These are phyloP conservation scores for Aurifilum marmelostoma DNA, from an alignment of 2,329 filamentous ascomycete genomes.

Conservation along the genomic window DNA sequence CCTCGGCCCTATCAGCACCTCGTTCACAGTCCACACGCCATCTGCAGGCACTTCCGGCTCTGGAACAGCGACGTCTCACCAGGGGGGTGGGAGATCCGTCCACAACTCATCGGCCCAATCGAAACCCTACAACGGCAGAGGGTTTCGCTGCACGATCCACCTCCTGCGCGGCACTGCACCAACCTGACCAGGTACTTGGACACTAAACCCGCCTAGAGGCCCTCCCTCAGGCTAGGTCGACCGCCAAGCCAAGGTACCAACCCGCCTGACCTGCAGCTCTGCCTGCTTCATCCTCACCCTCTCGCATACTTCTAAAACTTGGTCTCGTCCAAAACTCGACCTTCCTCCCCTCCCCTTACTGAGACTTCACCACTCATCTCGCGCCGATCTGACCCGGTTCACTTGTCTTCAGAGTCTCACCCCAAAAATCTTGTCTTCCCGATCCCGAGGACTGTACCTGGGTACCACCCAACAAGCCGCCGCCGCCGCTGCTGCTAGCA, in stretches of 20 bases:
- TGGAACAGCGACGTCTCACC: conserved; percentile 23
- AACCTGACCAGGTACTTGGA: conserved; percentile 6
- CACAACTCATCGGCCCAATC: conserved; percentile 19
- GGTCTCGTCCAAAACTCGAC: conserved; percentile 21
- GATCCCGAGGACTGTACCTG: conserved; percentile 1
- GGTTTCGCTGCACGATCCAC: not conserved
- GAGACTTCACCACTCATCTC: conserved; percentile 29
- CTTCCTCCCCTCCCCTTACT: conserved; percentile 16
- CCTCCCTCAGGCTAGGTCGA: not conserved
- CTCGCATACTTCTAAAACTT: conserved; percentile 21
- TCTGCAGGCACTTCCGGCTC: conserved; percentile 9
- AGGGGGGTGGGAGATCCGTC: conserved; percentile 22
- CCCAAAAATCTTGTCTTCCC: not conserved
- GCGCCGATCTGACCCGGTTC: conserved; percentile 22
- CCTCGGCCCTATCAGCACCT: conserved; percentile 21
- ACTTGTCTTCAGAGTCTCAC: not conserved
- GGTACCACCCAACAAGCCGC: conserved; percentile 23
- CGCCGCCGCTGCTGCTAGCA: conserved; percentile 25
- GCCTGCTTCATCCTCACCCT: conserved; percentile 14
- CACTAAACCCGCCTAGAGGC: conserved; percentile 12
- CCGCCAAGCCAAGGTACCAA: conserved; percentile 5
- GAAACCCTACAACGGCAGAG: conserved; percentile 20
- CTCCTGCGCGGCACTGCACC: conserved; percentile 10
- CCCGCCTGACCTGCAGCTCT: conserved; percentile 7
- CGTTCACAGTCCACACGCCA: not conserved